A percentile compares a stretch with the other conserved stretches of the same genome.
These are phyloP conservation scores for Penicillium freii DNA, from an alignment of 2,329 filamentous ascomycete genomes.

Conservation along the genomic window DNA sequence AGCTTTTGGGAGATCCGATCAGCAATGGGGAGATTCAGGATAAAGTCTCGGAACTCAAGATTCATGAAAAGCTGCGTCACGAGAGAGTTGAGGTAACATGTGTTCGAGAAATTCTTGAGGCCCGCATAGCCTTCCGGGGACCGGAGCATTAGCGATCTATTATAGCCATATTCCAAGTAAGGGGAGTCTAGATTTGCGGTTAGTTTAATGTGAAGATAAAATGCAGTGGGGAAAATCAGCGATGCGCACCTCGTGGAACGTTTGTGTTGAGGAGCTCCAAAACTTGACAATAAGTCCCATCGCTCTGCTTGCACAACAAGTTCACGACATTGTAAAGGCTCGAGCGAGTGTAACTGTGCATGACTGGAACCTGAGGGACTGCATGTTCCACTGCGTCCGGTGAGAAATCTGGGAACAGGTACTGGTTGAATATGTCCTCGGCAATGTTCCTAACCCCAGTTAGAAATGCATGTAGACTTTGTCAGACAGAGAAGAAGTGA, in stretches of 20 bases:
- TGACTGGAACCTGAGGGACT: constrained; percentile 45
- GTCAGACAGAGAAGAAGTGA: background rate
- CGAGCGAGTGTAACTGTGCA: constrained; percentile 57
- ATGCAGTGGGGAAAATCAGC: background rate
- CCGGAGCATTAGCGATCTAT: constrained; percentile 67
- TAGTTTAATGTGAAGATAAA: background rate
- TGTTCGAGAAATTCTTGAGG: constrained; percentile 87
- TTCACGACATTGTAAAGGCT: constrained; percentile 62
- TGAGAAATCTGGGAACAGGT: constrained; percentile 62
- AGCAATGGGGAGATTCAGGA: constrained; percentile 63
- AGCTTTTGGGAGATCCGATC: constrained; percentile 63
- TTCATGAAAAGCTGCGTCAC: constrained; percentile 98
- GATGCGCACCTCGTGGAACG: constrained; percentile 49
- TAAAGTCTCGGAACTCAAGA: constrained; percentile 77
- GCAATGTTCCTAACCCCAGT: constrained; percentile 42
- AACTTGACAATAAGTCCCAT: constrained; percentile 50
- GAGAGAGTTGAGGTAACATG: constrained; percentile 94
- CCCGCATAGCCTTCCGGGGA: constrained; percentile 81
- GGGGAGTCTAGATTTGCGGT: background rate
- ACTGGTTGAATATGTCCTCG: constrained; percentile 58
- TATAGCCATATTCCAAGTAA: constrained; percentile 61
- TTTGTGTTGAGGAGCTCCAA: constrained; percentile 53
- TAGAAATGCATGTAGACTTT: background rate
- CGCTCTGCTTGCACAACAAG: constrained; percentile 51
- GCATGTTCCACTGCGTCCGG: constrained; percentile 29